phyloP scores from a whole-genome alignment of 306 rosid genomes.

The Cucurbita pepo region DNA sequence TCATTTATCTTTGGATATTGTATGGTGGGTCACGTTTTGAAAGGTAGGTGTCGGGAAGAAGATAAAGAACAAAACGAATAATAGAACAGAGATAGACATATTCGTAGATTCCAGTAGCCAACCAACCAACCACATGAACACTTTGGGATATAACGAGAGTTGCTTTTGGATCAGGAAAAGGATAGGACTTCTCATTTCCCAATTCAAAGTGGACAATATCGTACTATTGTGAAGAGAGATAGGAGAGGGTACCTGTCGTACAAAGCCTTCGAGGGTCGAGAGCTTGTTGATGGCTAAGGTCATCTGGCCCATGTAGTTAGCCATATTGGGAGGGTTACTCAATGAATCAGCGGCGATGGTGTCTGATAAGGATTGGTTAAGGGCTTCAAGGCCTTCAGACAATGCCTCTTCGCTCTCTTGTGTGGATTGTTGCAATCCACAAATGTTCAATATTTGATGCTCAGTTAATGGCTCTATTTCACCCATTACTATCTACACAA shows the following conservation, averaged over 20 bases:
- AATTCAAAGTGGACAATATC: too few species aligned
- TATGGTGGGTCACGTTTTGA: not conserved
- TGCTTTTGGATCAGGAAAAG: not conserved
- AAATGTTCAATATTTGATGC: slow-evolving; percentile 76
- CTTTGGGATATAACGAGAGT: not conserved
- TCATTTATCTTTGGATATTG: not conserved
- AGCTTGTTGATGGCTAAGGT: slow-evolving; percentile 84
- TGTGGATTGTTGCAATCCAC: slow-evolving; percentile 78
- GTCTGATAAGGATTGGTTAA: slow-evolving; percentile 61
- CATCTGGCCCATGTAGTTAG: slow-evolving; percentile 96
- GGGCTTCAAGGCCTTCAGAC: slow-evolving; percentile 69
- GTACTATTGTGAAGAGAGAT: not conserved
- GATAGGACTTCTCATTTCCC: not conserved
- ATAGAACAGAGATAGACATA: not conserved
- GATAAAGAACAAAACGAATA: not conserved
- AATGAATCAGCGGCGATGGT: slow-evolving; percentile 66
- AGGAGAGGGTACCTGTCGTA: slow-evolving; percentile 52
- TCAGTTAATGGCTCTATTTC: slow-evolving; percentile 83
- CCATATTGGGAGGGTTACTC: slow-evolving; percentile 63
- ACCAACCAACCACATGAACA: slow-evolving; percentile 9
- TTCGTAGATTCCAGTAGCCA: not conserved
- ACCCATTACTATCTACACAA: slow-evolving; percentile 34
- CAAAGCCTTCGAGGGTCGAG: slow-evolving; percentile 67
- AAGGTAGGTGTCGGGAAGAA: not conserved
- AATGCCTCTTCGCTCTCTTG: slow-evolving; percentile 80